Conservation (phyloP, 371 early-diverging fungal species). For the Nematocida minor region DNA sequence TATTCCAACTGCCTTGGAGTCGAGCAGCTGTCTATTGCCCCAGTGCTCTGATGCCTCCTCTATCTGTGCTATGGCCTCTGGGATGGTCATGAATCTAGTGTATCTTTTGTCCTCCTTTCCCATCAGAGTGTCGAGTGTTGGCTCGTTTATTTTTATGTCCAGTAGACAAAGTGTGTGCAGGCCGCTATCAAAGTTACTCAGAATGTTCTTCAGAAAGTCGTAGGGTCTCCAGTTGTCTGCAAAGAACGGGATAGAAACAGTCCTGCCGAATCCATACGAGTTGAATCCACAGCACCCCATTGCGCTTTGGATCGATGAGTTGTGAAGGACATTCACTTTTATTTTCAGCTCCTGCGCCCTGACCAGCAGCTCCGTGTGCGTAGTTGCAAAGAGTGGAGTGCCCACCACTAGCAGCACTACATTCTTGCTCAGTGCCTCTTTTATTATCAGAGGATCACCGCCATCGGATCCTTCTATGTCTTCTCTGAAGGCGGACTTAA, state of each 20-base stretch:
- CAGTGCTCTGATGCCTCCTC: constrained; percentile 73
- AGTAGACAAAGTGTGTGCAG: constrained; percentile 91
- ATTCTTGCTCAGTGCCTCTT: constrained; percentile 74
- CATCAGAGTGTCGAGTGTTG: constrained; percentile 70
- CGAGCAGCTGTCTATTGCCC: constrained; percentile 63
- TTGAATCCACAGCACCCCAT: constrained; percentile 92
- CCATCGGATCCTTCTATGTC: constrained; percentile 84
- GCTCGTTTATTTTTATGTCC: constrained; percentile 97
- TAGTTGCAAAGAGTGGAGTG: constrained; percentile 91
- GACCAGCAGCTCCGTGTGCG: constrained; percentile 89
- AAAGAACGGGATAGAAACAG: constrained; percentile 95
- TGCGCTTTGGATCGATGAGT: constrained; percentile 96
- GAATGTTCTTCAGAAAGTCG: constrained; percentile 85
- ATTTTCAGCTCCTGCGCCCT: constrained; percentile 80
- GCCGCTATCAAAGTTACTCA: constrained; percentile 73
- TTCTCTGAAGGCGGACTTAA: constrained; percentile 82
- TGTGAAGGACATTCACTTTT: constrained; percentile 80
- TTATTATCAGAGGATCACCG: constrained; percentile 69
- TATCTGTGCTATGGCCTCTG: constrained; percentile 81
- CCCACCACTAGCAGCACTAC: constrained; percentile 95
- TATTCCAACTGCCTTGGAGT: constrained; percentile 80
- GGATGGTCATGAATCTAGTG: constrained; percentile 84
- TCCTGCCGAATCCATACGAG: constrained; percentile 93
- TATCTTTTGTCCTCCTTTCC: constrained; percentile 32
- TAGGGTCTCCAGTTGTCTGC: constrained; percentile 87